These are phyloP conservation scores for Myriosclerotinia scirpicola DNA, from an alignment of 2,329 filamentous ascomycete species.

Conservation along the genomic window DNA sequence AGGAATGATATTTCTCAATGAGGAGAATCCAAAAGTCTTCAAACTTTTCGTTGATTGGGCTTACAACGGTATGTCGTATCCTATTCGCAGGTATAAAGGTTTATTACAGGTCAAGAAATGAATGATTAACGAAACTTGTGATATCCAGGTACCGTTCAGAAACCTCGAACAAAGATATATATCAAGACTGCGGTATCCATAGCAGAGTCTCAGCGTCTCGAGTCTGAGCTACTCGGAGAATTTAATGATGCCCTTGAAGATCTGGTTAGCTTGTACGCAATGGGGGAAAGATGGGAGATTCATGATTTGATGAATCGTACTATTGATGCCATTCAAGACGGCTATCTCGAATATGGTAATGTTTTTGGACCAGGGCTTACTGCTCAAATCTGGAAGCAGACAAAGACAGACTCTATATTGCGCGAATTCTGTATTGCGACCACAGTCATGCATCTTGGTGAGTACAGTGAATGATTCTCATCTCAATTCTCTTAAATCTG, in stretches of 20 bases:
- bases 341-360: conserved; percentile 26
- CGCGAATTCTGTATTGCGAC: conserved; percentile 29
- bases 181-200: neutral
- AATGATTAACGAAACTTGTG: neutral
- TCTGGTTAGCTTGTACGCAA: conserved; percentile 26
- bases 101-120: neutral
- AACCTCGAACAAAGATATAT: conserved; percentile 16
- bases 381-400: conserved; percentile 22
- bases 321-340: conserved; percentile 32
- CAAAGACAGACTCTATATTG: conserved; percentile 27
- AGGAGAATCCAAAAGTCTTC: conserved; percentile 26
- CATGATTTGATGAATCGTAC: conserved; percentile 28
- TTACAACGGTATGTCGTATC: conserved; percentile 16
- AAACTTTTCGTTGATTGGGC: conserved; percentile 27
- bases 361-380: conserved; percentile 26
- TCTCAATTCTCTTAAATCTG: too few species aligned
- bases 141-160: conserved; percentile 12
- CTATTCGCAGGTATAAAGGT: neutral
- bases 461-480: neutral
- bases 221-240: conserved; percentile 21
- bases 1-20: conserved; percentile 24
- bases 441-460: conserved; percentile 27
- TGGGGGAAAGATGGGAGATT: conserved; percentile 28
- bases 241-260: conserved; percentile 24
- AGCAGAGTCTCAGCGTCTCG: conserved; percentile 8